Percentiles rank a stretch among this genome's conserved stretches.
Evolutionary conservation across 371 early-diverging fungal genomes (phyloP).

Genomic region (Smittium mucronatum): DNA sequence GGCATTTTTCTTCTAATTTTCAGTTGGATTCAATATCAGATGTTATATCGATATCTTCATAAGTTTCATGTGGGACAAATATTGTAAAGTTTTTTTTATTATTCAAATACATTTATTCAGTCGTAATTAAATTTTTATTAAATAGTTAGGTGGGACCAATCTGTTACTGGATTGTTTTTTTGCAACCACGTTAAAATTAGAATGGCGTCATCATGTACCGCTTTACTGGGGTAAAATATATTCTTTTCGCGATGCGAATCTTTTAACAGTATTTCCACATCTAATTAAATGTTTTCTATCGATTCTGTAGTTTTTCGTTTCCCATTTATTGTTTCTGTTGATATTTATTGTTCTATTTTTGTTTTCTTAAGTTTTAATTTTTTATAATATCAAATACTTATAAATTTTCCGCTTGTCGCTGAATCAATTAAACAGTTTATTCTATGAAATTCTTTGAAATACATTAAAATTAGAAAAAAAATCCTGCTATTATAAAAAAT

Average conservation of each 20-base stretch:
- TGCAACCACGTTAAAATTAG: conserved; percentile 2
- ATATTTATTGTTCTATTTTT: background rate
- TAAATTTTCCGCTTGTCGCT: background rate
- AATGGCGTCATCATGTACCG: background rate
- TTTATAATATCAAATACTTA: background rate
- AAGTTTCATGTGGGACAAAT: no score
- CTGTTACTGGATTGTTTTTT: conserved; percentile 7
- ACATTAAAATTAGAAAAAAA: background rate
- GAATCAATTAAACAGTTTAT: background rate
- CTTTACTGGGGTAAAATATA: conserved; percentile 1
- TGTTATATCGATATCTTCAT: no score
- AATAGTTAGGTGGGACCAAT: background rate
- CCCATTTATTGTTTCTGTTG: conserved; percentile 10
- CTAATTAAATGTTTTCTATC: background rate
- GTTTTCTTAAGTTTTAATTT: conserved; percentile 5
- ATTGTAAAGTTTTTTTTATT: no score
- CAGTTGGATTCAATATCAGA: no score
- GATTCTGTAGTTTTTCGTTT: background rate
- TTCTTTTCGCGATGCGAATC: conserved; percentile 1
- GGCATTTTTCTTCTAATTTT: no score
- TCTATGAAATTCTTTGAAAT: background rate
- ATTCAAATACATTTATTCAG: background rate
- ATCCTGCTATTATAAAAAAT: background rate
- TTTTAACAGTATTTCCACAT: background rate
- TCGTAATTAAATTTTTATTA: background rate